Percentiles rank a stretch among this genome's conserved stretches.
These are phyloP conservation scores for Dendrocalamus sinicus DNA, from an alignment of 176 grass and related monocot species.

Conservation along the genomic window DNA sequence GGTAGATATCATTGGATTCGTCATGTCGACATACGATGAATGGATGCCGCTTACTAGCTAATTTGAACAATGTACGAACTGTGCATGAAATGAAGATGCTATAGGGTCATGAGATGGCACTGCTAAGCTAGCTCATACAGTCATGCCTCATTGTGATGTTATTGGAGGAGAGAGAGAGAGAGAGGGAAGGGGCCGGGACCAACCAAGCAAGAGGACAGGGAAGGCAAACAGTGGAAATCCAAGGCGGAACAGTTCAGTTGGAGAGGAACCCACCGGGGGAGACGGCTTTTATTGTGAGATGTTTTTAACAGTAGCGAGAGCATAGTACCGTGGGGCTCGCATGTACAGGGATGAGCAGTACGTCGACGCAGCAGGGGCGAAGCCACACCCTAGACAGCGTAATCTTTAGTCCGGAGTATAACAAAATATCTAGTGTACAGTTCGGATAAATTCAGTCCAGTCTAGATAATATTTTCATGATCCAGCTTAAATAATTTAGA, in stretches of 20 bases:
- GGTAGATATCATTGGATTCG: neutral
- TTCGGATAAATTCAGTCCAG: too few relatives aligned
- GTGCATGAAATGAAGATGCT: conserved; percentile 39
- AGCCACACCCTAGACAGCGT: too few relatives aligned
- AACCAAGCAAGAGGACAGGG: neutral
- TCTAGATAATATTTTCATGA: too few relatives aligned
- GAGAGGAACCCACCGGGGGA: neutral
- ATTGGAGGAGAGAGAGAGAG: neutral
- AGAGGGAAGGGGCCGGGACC: neutral
- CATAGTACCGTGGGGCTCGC: neutral
- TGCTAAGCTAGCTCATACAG: neutral
- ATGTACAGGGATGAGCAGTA: neutral
- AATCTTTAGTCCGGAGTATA: rapidly evolving
- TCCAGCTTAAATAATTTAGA: rapidly evolving
- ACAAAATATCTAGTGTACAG: too few relatives aligned
- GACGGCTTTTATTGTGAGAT: neutral
- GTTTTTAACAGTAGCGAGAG: conserved; percentile 5
- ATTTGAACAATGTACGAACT: neutral
- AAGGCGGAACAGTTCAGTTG: neutral
- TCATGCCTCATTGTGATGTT: neutral
- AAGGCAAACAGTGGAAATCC: conserved; percentile 7
- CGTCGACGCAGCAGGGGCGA: neutral
- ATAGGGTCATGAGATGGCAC: neutral
- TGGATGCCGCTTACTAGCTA: neutral
- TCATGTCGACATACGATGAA: neutral